Evolutionary conservation across 495 filamentous ascomycete genomes (phyloP), one percentile per base, ranked within the genome.

Genomic region (Aspergillus homomorphus): DNA sequence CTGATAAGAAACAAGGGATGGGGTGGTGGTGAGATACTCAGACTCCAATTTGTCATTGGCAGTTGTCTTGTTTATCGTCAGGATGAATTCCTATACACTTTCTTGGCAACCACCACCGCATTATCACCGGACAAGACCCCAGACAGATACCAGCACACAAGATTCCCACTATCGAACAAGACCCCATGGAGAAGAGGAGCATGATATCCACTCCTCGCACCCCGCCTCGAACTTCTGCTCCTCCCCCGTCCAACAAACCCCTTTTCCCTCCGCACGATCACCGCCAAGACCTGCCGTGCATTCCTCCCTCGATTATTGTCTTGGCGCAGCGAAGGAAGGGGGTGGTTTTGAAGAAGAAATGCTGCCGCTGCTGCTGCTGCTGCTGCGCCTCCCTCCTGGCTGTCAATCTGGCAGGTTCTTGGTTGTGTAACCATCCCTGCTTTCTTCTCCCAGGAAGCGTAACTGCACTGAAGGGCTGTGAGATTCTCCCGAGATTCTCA

Each of bases 221-320:
- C 10, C 15, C 46, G 2, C 21, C 21, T 50, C n/a, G 8, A 19
- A 12, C n/a, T 30, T 10, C 26, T 3, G 14, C 28, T 43, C 30
- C 53, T 14, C 56, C 43, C 48, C 28, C 30, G 28, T 23, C 14
- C 50, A 51, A 52, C 45, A 18, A 33, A 21, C 46, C 51, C 45
- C 51, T 53, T 26, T n/a, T 30, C 22, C 21, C 16, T 18, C 20
- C 23, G 28, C 24, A 33, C 30, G 33, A 38, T 38, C 33, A 14
- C 41, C 61, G 71, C 71, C 71, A 72, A 74, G 68, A 63, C 53
- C 41, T 59, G 58, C 68, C 66, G 64, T 72, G 69, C 71, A 72
- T 74, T 63, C 66, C 63, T 62, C 61, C 48, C 58, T 60, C 58
- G 19, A 24, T 54, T 46, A 22, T 48, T 21, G 20, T 45, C 45